A percentile compares a stretch with the other conserved stretches of the same genome.
These are phyloP conservation scores for Mrakia gelida DNA, from an alignment of 768 basidiomycete species.

Conservation along the genomic window DNA sequence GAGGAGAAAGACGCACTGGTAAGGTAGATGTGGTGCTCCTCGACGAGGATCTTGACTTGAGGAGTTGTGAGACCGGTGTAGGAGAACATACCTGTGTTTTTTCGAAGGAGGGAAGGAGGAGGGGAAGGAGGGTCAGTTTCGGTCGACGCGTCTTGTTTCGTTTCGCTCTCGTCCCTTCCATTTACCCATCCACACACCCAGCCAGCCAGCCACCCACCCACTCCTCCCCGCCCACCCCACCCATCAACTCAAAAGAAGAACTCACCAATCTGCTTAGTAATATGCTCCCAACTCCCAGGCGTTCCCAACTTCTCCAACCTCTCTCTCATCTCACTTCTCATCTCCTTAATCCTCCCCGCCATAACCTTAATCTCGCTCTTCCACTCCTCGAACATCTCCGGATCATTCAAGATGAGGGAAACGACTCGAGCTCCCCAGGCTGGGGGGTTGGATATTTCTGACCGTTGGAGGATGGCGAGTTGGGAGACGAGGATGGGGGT, in stretches of 20 bases:
- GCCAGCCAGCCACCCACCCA: no score
- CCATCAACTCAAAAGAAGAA: background rate
- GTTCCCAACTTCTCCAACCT: conserved; percentile 69
- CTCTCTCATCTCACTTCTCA: conserved; percentile 71
- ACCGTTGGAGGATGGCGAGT: conserved; percentile 47
- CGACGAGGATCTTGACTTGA: conserved; percentile 35
- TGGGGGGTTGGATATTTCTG: conserved; percentile 62
- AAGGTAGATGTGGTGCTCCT: conserved; percentile 36
- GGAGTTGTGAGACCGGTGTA: conserved; percentile 44
- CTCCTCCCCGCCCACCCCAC: background rate
- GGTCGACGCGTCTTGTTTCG: background rate
- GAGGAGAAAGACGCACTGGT: conserved; percentile 39
- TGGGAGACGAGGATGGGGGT: conserved; percentile 75
- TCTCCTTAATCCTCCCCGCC: conserved; percentile 86
- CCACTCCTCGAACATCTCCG: conserved; percentile 37
- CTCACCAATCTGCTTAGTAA: conserved; percentile 72
- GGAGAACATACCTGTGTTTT: conserved; percentile 78
- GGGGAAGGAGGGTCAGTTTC: background rate
- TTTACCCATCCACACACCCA: no score
- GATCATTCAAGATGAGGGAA: conserved; percentile 36
- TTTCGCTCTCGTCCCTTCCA: background rate
- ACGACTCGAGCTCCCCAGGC: conserved; percentile 71
- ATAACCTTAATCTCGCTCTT: conserved; percentile 75
- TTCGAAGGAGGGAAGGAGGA: background rate
- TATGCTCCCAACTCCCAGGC: conserved; percentile 94